These are phyloP conservation scores for Endotrypanum monterogeii DNA, from an alignment of 208 protist genomes.

Conservation along the genomic window DNA sequence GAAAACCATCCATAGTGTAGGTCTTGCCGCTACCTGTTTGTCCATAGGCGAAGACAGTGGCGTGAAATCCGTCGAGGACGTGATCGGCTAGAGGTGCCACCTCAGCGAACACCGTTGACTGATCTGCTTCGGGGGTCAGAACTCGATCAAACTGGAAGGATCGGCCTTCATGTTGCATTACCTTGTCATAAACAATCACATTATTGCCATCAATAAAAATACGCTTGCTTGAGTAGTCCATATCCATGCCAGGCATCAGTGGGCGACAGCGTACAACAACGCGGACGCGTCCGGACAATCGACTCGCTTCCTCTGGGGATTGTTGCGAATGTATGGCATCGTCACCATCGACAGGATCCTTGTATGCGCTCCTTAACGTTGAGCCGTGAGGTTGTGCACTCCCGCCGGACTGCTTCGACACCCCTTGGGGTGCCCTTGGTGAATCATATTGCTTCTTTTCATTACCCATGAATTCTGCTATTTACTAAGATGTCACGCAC, in stretches of 20 bases:
- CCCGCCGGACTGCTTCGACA: constrained; percentile 1
- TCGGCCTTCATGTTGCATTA: constrained; percentile 25
- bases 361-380: neutral
- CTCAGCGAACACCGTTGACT: constrained; percentile 69
- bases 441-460: neutral
- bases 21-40: constrained; percentile 93
- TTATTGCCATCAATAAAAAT: constrained; percentile 48
- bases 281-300: constrained; percentile 36
- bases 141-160: constrained; percentile 84
- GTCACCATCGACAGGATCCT: neutral
- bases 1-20: constrained; percentile 86
- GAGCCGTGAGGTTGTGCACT: neutral
- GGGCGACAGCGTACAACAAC: constrained; percentile 81
- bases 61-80: constrained; percentile 84
- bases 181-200: constrained; percentile 23
- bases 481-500: neutral
- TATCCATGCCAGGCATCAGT: constrained; percentile 32
- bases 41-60: constrained; percentile 90
- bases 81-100: constrained; percentile 80
- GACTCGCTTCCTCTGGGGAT: neutral
- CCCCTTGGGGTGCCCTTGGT: neutral
- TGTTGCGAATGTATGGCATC: neutral
- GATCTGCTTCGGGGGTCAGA: constrained; percentile 42
- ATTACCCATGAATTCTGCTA: neutral
- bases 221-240: constrained; percentile 38